Conservation (phyloP, 2,329 filamentous ascomycete species). For the Colletotrichum limetticola region DNA sequence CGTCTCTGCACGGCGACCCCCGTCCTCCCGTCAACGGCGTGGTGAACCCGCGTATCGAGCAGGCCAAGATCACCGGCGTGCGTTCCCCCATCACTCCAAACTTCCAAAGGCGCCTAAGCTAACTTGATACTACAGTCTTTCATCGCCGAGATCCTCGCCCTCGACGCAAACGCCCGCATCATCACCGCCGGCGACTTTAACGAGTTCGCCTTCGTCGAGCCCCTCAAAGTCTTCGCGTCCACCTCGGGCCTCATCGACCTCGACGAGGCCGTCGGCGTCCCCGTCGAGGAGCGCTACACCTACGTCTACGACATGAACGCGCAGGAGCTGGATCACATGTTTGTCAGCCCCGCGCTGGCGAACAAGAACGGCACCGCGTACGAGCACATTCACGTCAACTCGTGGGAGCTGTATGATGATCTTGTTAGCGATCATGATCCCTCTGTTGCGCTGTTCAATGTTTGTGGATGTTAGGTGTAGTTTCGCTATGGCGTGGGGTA, state of each 20-base stretch:
- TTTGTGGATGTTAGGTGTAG: constrained; percentile 56
- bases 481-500: no score
- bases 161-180: constrained; percentile 66
- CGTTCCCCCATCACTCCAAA: no score
- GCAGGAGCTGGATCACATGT: constrained; percentile 78
- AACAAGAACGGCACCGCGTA: constrained; percentile 53
- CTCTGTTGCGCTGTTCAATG: constrained; percentile 69
- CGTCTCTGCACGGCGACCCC: constrained; percentile 71
- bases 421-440: constrained; percentile 77
- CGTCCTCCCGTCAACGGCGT: constrained; percentile 75
- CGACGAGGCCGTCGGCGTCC: constrained; percentile 66
- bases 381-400: constrained; percentile 78
- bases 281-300: constrained; percentile 71
- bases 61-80: constrained; percentile 69
- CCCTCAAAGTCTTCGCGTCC: constrained; percentile 63
- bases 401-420: constrained; percentile 68
- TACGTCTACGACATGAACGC: constrained; percentile 77
- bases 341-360: constrained; percentile 65
- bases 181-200: constrained; percentile 77
- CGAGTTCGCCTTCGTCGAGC: constrained; percentile 73
- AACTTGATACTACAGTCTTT: constrained; percentile 54
- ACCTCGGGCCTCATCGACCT: constrained; percentile 69
- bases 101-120: no score
- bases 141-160: constrained; percentile 64
- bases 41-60: constrained; percentile 64